Conservation (phyloP, 2,329 filamentous ascomycete species). For the Grosmannia penicillata region DNA sequence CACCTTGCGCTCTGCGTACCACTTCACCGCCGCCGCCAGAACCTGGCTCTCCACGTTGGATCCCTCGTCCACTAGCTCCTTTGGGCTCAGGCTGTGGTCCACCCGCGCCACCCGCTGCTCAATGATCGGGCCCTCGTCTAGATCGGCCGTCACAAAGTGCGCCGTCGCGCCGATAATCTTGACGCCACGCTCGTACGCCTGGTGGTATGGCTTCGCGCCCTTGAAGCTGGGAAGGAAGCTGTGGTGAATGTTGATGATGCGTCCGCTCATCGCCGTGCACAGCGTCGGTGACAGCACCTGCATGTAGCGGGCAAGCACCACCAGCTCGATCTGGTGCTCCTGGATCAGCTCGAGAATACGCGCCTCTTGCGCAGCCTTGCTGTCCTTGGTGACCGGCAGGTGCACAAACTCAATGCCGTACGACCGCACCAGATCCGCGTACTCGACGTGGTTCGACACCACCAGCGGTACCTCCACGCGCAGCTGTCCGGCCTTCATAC, state of each 20-base stretch:
- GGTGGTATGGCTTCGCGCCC: constrained; percentile 77
- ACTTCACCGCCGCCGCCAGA: constrained; percentile 67
- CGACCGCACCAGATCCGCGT: constrained; percentile 49
- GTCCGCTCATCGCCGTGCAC: constrained; percentile 65
- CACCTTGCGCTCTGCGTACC: constrained; percentile 64
- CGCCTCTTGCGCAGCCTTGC: constrained; percentile 58
- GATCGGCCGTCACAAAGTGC: constrained; percentile 72
- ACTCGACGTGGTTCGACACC: constrained; percentile 71
- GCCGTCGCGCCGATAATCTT: constrained; percentile 82
- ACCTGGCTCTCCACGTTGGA: constrained; percentile 78
- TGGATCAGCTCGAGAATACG: constrained; percentile 56
- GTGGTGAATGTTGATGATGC: constrained; percentile 89
- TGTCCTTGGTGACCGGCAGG: constrained; percentile 65
- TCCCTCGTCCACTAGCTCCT: constrained; percentile 64
- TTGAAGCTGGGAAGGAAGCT: constrained; percentile 79
- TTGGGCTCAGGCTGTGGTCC: constrained; percentile 61
- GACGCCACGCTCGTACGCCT: constrained; percentile 72
- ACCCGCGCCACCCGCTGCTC: constrained; percentile 70
- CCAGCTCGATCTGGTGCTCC: constrained; percentile 57
- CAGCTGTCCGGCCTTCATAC: constrained; percentile 50
- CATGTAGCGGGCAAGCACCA: constrained; percentile 78
- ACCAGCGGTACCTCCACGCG: constrained; percentile 63
- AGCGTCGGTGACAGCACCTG: constrained; percentile 64
- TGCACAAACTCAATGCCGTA: constrained; percentile 72
- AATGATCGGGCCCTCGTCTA: constrained; percentile 80